Base-by-base conservation (phyloP, 352 stramenopile genomes). In the Phytopythium chamaehyphon region DNA sequence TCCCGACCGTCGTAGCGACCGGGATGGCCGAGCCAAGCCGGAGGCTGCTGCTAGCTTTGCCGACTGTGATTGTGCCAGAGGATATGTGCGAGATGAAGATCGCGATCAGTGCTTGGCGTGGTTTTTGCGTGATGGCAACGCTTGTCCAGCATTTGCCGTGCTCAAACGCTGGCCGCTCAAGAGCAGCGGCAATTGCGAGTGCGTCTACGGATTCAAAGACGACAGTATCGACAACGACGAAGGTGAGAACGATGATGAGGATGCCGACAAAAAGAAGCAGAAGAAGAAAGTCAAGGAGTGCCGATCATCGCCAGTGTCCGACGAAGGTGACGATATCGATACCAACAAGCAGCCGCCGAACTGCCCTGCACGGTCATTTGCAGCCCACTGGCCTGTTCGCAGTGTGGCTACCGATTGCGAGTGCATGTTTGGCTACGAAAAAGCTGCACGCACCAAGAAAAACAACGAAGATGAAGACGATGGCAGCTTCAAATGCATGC, bases 131-230 rank as follows among this genome's bases (percentile, higher is more conserved):
- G 83, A 89, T 40, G 69, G 78, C 9, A 90, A 88, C 39, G 48
- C 64, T 0, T 93, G 83, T 24, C 83, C 83, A 7, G 33, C 64
- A 14, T 83, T 71, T 40, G 69, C 78, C 5, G 73, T 84, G 23
- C 67, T 90, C 35, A 78, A 59, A 9, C 80, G 83, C 31, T 93
- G 83, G 83, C 81, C 81, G 35, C 60, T 93, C 49, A 76, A 92
- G 59, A 88, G 74, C 47, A 81, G 73, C 21, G 63, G 67, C 19
- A 91, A 88, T 37, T 91, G 81, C 59, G 66, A 85, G 42, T 91
- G 81, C 47, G 59, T 89, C 57, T 87, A 87, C 43, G 78, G 78
- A 2, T 59, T 84, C 28, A 69, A 71, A n/a, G 51, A 63, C 23
- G 61, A 44, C 7, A 57, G 57, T 1, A 33, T n/a, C 21, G 19